Evolutionary conservation across 225 moss, liverwort and hornwort genomes (phyloP), one percentile per base, ranked within the genome.

Genomic region (Marchantia polymorpha): DNA sequence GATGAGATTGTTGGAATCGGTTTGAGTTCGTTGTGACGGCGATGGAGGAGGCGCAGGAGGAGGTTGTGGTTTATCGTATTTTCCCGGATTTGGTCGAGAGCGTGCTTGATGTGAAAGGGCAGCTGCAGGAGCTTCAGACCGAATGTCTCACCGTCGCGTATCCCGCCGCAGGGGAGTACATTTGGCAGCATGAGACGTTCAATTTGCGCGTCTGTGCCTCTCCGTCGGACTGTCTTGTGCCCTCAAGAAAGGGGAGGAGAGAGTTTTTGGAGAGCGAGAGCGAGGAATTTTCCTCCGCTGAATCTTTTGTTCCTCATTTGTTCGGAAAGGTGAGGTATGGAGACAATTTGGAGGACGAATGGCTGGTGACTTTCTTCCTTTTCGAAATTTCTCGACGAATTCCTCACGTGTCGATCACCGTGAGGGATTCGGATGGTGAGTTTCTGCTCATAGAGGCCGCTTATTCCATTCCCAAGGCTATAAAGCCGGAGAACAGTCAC

Each of bases 291-390:
- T 73, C 71, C 16, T 70, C 83, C 31, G 52, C 54, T 2, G 81
- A 79, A 55, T 65, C 77, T 12, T 90, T 87, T 50, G 76, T 82
- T 66, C 85, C 86, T 77, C 85, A 91, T 81, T 87, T 99, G 48
- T 67, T 73, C 17, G 99, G 99, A 74, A 90, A 86, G 71, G 86
- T 88, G 30, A 81, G 83, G 68, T 93, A 89, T 64, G 95, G 95
- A 75, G 99, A 99, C 70, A 99, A 95, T 29, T 83, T 99, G 30
- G 93, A 93, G 83, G 95, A 93, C 75, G 95, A 99, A 87, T 99
- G 99, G 95, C 87, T 99, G 26, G 76, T 91, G 0, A 93, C 92
- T 0, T 95, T 80, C 74, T 75, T 99, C 69, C 61, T 95, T 78
- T 82, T 82, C 13, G 82, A 76, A 65, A 86, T 86, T 30, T 91